Conservation (phyloP, 2,329 filamentous ascomycete species). For the Thielaviopsis punctulata region DNA sequence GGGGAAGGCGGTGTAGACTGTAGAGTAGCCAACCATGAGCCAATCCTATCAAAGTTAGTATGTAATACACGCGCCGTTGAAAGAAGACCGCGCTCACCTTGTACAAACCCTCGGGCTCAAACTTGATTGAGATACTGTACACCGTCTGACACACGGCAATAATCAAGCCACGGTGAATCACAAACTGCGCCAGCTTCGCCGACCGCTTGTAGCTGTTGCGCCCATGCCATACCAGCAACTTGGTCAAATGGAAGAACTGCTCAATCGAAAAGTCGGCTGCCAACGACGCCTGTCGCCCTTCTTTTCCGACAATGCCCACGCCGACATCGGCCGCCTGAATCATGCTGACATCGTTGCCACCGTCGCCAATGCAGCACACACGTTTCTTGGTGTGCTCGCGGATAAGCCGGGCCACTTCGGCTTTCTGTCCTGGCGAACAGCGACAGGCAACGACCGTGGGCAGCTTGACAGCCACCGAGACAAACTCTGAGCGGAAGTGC, state of each 20-base stretch:
- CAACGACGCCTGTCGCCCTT: conserved; percentile 83
- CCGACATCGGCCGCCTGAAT: conserved; percentile 97
- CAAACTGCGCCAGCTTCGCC: conserved; percentile 91
- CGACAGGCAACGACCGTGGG: conserved; percentile 91
- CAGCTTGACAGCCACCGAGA: conserved; percentile 69
- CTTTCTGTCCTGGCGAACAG: conserved; percentile 93
- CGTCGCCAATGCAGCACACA: conserved; percentile 93
- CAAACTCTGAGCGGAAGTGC: conserved; percentile 70
- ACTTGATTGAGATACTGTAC: conserved; percentile 83
- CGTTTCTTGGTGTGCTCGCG: conserved; percentile 84
- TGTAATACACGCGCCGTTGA: conserved; percentile 13
- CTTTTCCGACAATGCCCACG: conserved; percentile 94
- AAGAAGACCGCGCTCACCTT: conserved; percentile 29
- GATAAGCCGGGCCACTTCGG: conserved; percentile 81
- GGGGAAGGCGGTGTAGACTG: conserved; percentile 82
- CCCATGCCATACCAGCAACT: conserved; percentile 96
- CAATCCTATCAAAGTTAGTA: conserved; percentile 43
- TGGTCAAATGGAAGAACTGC: conserved; percentile 87
- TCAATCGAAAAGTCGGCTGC: conserved; percentile 95
- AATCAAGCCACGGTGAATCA: conserved; percentile 91
- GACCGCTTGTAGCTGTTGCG: conserved; percentile 93
- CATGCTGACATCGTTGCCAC: conserved; percentile 97
- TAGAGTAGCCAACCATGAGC: conserved; percentile 92
- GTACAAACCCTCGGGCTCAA: conserved; percentile 88
- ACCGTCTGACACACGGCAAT: conserved; percentile 94